A percentile compares a stretch with the other conserved stretches of the same genome.
Conservation (phyloP, 768 basidiomycete species). For the Clitopilus hobsonii region DNA sequence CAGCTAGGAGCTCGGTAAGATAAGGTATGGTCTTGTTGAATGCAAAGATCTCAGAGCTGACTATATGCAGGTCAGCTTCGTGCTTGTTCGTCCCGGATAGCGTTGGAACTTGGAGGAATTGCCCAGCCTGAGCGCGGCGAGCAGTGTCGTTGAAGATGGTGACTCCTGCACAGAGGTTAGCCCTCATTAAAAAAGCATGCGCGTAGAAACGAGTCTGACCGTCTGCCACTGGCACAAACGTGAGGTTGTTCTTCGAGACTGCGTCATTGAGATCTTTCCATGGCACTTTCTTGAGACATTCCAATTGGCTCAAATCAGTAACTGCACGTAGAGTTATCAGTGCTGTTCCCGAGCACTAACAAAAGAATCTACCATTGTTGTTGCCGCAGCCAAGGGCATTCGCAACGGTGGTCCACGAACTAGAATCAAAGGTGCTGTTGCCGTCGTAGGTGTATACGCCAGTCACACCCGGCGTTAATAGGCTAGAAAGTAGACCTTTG, state of each 20-base stretch:
- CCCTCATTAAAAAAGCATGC: neutral
- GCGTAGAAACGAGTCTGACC: constrained; percentile 13
- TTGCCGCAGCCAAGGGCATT: constrained; percentile 23
- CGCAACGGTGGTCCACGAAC: constrained; percentile 22
- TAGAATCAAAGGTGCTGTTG: constrained; percentile 12
- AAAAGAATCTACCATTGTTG: constrained; percentile 12
- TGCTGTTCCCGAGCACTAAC: neutral
- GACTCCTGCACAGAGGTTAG: constrained; percentile 12
- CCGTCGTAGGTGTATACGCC: neutral
- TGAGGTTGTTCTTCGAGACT: constrained; percentile 16
- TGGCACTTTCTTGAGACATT: constrained; percentile 26
- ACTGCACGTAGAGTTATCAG: constrained; percentile 3
- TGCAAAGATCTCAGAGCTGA: constrained; percentile 16
- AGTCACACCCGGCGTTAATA: neutral
- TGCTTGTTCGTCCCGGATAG: constrained; percentile 20
- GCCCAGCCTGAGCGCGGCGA: neutral
- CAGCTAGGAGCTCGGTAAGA: constrained; percentile 17
- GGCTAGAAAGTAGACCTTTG: neutral
- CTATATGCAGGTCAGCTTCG: constrained; percentile 24
- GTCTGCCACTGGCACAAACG: constrained; percentile 23
- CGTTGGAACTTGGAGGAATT: neutral
- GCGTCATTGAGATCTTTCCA: constrained; percentile 20
- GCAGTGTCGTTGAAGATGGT: constrained; percentile 24
- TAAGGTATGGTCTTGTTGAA: constrained; percentile 18
- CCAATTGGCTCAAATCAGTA: constrained; percentile 19